Base-by-base conservation (phyloP, 2,329 filamentous ascomycete genomes). In the Ceratocystiopsis sp. region DNA sequence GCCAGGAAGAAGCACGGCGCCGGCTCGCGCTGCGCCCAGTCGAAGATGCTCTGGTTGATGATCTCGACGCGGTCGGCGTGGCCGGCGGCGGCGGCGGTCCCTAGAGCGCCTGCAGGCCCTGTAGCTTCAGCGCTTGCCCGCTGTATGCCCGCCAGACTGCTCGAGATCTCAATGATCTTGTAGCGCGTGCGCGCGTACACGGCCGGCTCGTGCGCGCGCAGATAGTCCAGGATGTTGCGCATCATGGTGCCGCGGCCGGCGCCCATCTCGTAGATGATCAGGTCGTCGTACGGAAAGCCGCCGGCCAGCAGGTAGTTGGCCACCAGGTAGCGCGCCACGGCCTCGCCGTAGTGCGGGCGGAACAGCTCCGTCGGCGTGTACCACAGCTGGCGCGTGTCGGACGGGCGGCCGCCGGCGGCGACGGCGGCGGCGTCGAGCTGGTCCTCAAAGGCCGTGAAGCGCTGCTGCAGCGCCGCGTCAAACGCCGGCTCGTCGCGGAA, bases 251-350 rank as follows among this genome's bases (percentile, higher is more conserved):
- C 91, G 54, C 94, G 89, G 53, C 91, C 91, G 35, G 91, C 91
- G 42, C 91, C 91, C 82, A 98, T 93, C 60, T 98, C 91, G 71
- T 95, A 98, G 59, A 98, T 93, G 54, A 93, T 84, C 42, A 98
- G 73, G 61, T 98, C 91, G 61, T 95, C 80, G 66, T 96, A 95
- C 3, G 91, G 91, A 59, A 91, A 96, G 44, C 85, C 25, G 44
- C 85, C 25, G 38, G 84, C 84, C 58, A 95, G 75, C 58, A 91
- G 86, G 71, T 98, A 98, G 65, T 98, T 95, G 51, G 84, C 80
- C 51, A 96, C 79, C 38, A 98, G 75, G 60, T 96, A 95, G 17
- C 89, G 80, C n/a, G 89, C 91, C 52, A 98, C 84, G 33, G 91
- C 84, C 67, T 98, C 87, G 56, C 89, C 93, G 59, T 98, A 98